These are phyloP conservation scores for Neoboletus subvelutipes DNA, from an alignment of 768 basidiomycete genomes.

Conservation along the genomic window DNA sequence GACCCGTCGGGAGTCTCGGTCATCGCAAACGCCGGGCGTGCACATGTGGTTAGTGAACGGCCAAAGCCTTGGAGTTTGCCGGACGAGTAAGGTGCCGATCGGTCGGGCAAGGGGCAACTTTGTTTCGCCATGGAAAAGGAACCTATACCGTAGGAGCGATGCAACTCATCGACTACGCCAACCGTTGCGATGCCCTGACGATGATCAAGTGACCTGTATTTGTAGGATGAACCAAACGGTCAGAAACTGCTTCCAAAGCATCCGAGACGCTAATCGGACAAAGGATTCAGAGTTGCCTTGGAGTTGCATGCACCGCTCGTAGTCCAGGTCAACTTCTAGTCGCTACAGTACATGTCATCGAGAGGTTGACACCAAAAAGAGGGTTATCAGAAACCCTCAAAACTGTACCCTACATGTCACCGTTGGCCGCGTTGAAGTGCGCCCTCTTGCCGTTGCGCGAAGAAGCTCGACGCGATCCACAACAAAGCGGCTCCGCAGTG, in stretches of 20 bases:
- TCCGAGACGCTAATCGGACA: not conserved
- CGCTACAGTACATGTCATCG: not conserved
- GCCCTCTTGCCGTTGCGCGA: not conserved
- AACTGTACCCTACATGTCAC: not conserved
- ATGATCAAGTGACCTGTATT: not conserved
- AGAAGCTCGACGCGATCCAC: not conserved
- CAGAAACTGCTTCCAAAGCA: not conserved
- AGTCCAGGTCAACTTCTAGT: not conserved
- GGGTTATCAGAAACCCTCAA: not conserved
- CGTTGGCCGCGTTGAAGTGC: not conserved
- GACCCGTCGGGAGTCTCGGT: too few relatives aligned
- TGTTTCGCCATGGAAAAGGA: not conserved
- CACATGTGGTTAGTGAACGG: too few relatives aligned
- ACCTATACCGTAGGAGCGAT: not conserved
- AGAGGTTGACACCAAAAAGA: too few relatives aligned
- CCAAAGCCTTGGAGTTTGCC: too few relatives aligned
- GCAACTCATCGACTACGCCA: not conserved
- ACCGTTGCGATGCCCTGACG: not conserved
- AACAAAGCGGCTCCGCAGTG: not conserved
- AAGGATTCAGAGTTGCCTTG: not conserved
- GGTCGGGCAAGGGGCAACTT: not conserved
- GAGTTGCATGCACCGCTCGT: not conserved
- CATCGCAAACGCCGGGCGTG: too few relatives aligned
- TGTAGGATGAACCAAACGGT: not conserved
- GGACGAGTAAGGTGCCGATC: not conserved